Base-by-base conservation (phyloP, 192 early-diverging fungal species). In the Ambispora gerdemannii region DNA sequence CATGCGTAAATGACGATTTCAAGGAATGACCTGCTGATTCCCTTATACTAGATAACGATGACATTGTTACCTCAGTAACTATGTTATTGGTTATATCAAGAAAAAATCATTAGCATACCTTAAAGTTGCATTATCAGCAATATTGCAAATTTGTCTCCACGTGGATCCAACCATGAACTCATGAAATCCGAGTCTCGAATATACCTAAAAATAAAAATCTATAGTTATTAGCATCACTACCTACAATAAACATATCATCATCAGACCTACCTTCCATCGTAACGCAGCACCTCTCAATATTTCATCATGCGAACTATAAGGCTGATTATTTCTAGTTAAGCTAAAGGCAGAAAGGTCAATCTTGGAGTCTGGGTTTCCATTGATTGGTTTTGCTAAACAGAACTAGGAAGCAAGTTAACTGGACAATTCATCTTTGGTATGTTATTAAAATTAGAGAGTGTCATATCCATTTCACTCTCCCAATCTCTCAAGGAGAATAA, bases 21-120 rank as follows among this genome's bases (percentile, higher is more conserved):
- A 93, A 80, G 22, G 88, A 83, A 75, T 96, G 91, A 15, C 92
- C 94, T 13, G 88, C 92, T 25, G 91, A 88, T 53, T 86, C 77
- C 17, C 93, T 87, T 64, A 96, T 79, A 56, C 86, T 87, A 70
- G 4, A 59, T 55, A 28, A 10, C 49, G 50, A 58, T 69, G 24
- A 4, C n/a, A n/a, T n/a, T n/a, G n/a, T n/a, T n/a, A n/a, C n/a
- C n/a, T n/a, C n/a, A n/a, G n/a, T n/a, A n/a, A n/a, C n/a, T n/a
- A n/a, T n/a, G n/a, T n/a, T n/a, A n/a, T n/a, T n/a, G n/a, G n/a
- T n/a, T n/a, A n/a, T n/a, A n/a, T n/a, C n/a, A n/a, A n/a, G n/a
- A n/a, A n/a, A n/a, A n/a, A n/a, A n/a, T n/a, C 19, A 34, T 67
- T 24, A 38, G 49, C 35, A 77, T 81, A 80, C 79, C 82, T 90